Conservation (phyloP, 306 rosid species). For the Fragaria iinumae region DNA sequence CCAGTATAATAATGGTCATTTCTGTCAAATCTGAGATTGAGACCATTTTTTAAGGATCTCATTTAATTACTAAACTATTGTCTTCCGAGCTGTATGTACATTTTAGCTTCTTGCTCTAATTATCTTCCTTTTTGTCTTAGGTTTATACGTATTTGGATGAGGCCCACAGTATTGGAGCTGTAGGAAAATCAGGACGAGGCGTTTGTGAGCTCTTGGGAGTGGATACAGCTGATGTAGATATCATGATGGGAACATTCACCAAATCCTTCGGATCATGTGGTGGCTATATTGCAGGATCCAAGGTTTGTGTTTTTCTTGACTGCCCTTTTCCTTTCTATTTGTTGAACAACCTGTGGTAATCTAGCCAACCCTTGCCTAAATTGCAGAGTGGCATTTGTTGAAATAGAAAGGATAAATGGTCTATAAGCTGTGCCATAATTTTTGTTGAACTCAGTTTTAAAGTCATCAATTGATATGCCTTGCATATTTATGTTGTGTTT, state of each 20-base stretch:
- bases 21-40: background rate
- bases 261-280: conserved; percentile 95
- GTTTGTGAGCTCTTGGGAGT: conserved; percentile 88
- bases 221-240: conserved; percentile 77
- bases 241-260: conserved; percentile 98
- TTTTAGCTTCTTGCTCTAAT: conserved; percentile 7
- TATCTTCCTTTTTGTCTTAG: conserved; percentile 30
- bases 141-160: conserved; percentile 83
- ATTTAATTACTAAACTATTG: background rate
- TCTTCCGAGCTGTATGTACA: background rate
- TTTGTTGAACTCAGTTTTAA: background rate
- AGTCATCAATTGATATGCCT: background rate
- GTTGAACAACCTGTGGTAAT: conserved; percentile 2
- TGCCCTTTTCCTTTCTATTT: background rate
- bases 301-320: conserved; percentile 40
- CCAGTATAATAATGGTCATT: background rate
- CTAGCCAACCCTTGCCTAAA: background rate
- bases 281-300: conserved; percentile 90
- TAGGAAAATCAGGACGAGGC: conserved; percentile 73
- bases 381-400: background rate
- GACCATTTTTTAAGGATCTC: background rate
- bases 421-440: background rate
- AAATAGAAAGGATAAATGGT: background rate
- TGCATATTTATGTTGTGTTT: background rate
- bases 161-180: conserved; percentile 97